Conservation (phyloP, 805 yeast genomes). For the Candida khao-thaluensis region DNA sequence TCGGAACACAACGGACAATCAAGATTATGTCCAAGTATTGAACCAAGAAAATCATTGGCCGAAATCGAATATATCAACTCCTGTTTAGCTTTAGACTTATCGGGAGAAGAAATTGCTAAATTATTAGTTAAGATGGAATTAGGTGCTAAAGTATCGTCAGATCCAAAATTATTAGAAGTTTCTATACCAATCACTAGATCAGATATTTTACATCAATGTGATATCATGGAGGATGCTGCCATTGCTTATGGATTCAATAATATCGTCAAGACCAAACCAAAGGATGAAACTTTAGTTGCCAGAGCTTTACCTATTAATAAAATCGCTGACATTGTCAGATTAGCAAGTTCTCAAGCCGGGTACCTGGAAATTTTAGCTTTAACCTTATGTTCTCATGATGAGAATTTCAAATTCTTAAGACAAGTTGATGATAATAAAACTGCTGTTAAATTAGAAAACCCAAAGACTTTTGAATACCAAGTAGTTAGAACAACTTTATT, state of each 20-base stretch:
- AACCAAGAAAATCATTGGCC: slow-evolving; percentile 66
- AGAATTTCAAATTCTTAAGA: slow-evolving; percentile 86
- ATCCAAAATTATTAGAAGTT: slow-evolving; percentile 57
- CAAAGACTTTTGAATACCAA: slow-evolving; percentile 95
- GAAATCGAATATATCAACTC: slow-evolving; percentile 86
- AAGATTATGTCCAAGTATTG: slow-evolving; percentile 71
- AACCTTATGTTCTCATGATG: slow-evolving; percentile 94
- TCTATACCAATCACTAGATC: slow-evolving; percentile 91
- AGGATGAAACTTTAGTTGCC: slow-evolving; percentile 77
- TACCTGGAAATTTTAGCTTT: slow-evolving; percentile 96
- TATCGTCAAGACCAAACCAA: slow-evolving; percentile 73
- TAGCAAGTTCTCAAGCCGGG: slow-evolving; percentile 90
- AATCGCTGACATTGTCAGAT: slow-evolving; percentile 84
- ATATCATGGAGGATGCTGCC: slow-evolving; percentile 98
- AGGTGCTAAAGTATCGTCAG: slow-evolving; percentile 49
- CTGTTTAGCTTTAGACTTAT: slow-evolving; percentile 78
- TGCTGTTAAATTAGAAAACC: slow-evolving; percentile 91
- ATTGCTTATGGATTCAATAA: slow-evolving; percentile 94
- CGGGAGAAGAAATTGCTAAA: slow-evolving; percentile 63
- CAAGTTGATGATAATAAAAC: slow-evolving; percentile 66
- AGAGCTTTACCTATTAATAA: slow-evolving; percentile 89
- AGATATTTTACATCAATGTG: slow-evolving; percentile 95
- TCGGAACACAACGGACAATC: slow-evolving; percentile 78
- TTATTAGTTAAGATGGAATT: slow-evolving; percentile 82
- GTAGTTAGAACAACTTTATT: slow-evolving; percentile 93